A percentile compares a stretch with the other conserved stretches of the same genome.
Conservation (phyloP, 345 rosid species). For the Acer saccharum region DNA sequence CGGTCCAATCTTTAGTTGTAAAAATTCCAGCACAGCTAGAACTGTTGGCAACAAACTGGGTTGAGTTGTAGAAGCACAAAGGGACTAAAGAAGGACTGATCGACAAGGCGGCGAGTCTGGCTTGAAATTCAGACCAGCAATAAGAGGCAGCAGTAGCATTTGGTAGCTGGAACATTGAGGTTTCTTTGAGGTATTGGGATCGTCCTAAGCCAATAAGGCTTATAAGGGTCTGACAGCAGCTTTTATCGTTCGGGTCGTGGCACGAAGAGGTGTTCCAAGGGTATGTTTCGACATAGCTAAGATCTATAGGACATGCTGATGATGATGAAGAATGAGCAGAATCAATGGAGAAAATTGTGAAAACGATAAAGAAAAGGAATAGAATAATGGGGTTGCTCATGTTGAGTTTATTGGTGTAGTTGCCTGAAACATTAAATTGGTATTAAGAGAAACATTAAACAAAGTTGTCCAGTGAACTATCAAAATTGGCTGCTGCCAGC, state of each 20-base stretch:
- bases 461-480: not conserved
- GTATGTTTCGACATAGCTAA: constrained; percentile 50
- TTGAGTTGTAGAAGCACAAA: constrained; percentile 37
- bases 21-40: constrained; percentile 49
- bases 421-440: not conserved
- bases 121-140: constrained; percentile 45
- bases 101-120: constrained; percentile 33
- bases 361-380: constrained; percentile 24
- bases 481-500: constrained; percentile 29
- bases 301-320: constrained; percentile 46
- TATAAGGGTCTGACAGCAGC: constrained; percentile 53
- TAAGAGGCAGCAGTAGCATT: constrained; percentile 29
- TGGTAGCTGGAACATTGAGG: constrained; percentile 52
- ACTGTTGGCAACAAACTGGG: constrained; percentile 38
- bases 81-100: constrained; percentile 39
- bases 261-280: constrained; percentile 62
- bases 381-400: constrained; percentile 20
- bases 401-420: not conserved
- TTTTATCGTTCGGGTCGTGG: constrained; percentile 15
- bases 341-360: constrained; percentile 11
- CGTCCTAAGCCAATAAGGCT: constrained; percentile 60
- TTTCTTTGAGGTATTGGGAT: constrained; percentile 45
- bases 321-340: constrained; percentile 27
- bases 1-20: constrained; percentile 45
- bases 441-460: not conserved